Evolutionary conservation across 306 rosid species (phyloP).

Genomic region (Morella rubra): DNA sequence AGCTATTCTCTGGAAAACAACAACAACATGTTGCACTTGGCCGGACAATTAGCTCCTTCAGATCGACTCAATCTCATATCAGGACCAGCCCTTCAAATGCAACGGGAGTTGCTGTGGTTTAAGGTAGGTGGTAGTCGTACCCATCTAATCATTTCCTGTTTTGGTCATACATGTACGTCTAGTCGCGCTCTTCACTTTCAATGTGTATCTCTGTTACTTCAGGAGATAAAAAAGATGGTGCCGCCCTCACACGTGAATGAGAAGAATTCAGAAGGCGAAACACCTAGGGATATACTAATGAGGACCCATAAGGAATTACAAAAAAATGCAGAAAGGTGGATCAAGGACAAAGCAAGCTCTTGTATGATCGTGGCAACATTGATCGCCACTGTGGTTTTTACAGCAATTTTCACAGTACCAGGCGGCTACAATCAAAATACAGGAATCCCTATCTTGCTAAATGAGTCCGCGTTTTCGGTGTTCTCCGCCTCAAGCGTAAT

Average conservation of each 20-base stretch:
- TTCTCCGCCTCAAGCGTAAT: slow-evolving; percentile 6
- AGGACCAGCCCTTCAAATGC: slow-evolving; percentile 31
- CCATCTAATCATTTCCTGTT: no score
- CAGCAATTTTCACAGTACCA: slow-evolving; percentile 3
- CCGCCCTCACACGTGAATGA: background rate
- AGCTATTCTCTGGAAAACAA: background rate
- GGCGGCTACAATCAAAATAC: background rate
- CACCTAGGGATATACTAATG: background rate
- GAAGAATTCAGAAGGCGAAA: background rate
- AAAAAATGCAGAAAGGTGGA: background rate
- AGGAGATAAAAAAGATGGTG: slow-evolving; percentile 7
- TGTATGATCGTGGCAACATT: background rate
- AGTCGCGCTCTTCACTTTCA: no score
- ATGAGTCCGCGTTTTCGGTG: background rate
- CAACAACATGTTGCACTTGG: slow-evolving; percentile 27
- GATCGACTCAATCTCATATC: slow-evolving; percentile 10
- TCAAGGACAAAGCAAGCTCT: background rate
- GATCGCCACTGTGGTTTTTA: slow-evolving; percentile 4
- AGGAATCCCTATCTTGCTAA: background rate
- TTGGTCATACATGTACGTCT: no score
- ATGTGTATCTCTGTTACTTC: background rate
- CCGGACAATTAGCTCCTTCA: slow-evolving; percentile 13
- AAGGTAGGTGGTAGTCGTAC: background rate
- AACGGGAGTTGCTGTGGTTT: slow-evolving; percentile 26
- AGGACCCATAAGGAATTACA: background rate